Base-by-base conservation (phyloP, 1,284 basidiomycete genomes). In the Rugiboletus extremiorientalis region DNA sequence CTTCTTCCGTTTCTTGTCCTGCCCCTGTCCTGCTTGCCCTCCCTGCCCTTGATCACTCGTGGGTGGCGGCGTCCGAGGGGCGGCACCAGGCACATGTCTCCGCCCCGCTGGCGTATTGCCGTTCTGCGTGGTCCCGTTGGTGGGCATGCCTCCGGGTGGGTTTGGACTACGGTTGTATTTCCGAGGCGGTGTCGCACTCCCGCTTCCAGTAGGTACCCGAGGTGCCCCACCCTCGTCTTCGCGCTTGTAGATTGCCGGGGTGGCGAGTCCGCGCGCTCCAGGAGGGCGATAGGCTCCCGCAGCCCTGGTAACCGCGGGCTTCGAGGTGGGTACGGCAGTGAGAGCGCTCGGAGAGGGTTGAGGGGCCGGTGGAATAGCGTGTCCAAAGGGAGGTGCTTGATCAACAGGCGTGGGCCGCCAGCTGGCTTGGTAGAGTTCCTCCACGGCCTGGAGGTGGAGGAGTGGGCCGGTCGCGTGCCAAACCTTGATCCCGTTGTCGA, bases 401-500 rank as follows among this genome's bases (percentile, higher is more conserved):
- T 89, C 86, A 11, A 89, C 76, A 40, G 82, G 82, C 2, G 79
- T 81, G 2, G 96, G 95, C 42, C 91, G 79, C 94, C 95, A 98
- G 1, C 84, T 80, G 2, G 86, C 82, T 72, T 94, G 92, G 73
- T 96, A 96, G n/a, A 95, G 80, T 70, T 96, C 93, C 20, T 96
- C 91, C 51, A 85, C 76, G 52, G 77, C 68, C 65, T 95, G 89
- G 12, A 89, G 76, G 61, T 96, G 92, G 34, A 98, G 73, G 25
- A 99, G 83, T 8, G 87, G 80, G 12, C 96, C 96, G 0, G 88
- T 85, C 73, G 92, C 95, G 74, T 98, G 95, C 91, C 92, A 98
- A 59, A 99, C 83, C 76, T 94, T 95, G 73, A 98, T 87, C 4
- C 96, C 94, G 67, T 98, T 98, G 77, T 99, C 96, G 52, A 99